Evolutionary conservation across 306 rosid species (phyloP).

Genomic region (Lagenaria siceraria): DNA sequence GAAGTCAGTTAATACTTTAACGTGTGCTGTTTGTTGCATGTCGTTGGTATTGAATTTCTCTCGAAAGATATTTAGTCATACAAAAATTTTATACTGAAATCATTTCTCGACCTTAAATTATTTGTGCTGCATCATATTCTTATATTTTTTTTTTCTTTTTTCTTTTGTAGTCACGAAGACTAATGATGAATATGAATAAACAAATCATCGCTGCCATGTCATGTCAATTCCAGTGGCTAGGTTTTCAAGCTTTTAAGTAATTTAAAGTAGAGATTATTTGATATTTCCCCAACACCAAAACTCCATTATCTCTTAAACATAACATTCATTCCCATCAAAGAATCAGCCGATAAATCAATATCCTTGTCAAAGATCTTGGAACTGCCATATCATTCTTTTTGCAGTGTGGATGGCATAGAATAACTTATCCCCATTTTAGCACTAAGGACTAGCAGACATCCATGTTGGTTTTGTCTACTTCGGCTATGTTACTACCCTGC

Average conservation of each 20-base stretch:
- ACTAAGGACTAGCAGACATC: background rate
- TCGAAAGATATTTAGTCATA: background rate
- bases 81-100: background rate
- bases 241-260: background rate
- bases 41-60: background rate
- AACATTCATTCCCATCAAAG: background rate
- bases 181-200: background rate
- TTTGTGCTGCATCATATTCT: background rate
- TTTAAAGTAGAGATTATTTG: background rate
- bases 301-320: background rate
- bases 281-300: background rate
- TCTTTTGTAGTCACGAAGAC: background rate
- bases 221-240: background rate
- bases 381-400: background rate
- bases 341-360: background rate
- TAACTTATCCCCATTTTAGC: background rate
- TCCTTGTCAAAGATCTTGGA: background rate
- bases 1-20: background rate
- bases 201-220: background rate
- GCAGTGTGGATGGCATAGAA: background rate
- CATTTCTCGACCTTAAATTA: background rate
- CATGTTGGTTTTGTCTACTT: background rate
- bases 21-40: background rate
- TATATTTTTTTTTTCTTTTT: no score
- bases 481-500: background rate